Evolutionary conservation across 495 filamentous ascomycete genomes (phyloP), one percentile per base, ranked within the genome.

Genomic region (Neurospora sp.): DNA sequence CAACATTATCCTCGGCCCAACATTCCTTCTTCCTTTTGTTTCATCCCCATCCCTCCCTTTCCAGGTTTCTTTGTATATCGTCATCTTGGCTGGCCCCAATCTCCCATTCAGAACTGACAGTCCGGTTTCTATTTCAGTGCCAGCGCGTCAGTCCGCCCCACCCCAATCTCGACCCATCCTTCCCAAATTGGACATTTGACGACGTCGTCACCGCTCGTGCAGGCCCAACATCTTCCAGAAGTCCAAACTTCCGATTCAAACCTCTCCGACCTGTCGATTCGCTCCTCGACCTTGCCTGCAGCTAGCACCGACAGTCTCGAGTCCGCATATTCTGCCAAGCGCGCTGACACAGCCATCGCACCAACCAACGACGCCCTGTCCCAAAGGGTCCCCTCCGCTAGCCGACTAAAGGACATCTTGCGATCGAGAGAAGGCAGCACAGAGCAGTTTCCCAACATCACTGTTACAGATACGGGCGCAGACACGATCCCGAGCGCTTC

Each of bases 101-200:
- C 54, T 62, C 31, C 41, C 42, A 42, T 72, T 70, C 66, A 20
- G 14, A 66, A 35, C 54, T 66, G 54, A 66, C 54, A 66, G 54
- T 66, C 54, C 54, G 54, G 54, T 66, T 66, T 66, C 54, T 59
- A 69, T 69, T 70, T 75, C 77, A 72, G 69, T 72, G 74, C 48
- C 71, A 77, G 76, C 37, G 72, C 74, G 69, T 69, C 73, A 38
- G 73, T 9, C 39, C 76, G 78, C 69, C 79, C 90, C 88, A 72
- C 92, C 89, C 76, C 83, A 82, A 73, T 86, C 72, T 90, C 90
- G 54, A 86, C 90, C 39, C 91, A 91, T 81, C 86, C 91, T 44
- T 95, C 93, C 38, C 93, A 96, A 79, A 85, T 90, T 75, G 93
- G 90, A 72, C 92, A 92, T 81, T 85, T 94, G 71, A 95, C 94